Evolutionary conservation across 2,329 filamentous ascomycete species (phyloP).

Genomic region (Apiospora hydei): DNA sequence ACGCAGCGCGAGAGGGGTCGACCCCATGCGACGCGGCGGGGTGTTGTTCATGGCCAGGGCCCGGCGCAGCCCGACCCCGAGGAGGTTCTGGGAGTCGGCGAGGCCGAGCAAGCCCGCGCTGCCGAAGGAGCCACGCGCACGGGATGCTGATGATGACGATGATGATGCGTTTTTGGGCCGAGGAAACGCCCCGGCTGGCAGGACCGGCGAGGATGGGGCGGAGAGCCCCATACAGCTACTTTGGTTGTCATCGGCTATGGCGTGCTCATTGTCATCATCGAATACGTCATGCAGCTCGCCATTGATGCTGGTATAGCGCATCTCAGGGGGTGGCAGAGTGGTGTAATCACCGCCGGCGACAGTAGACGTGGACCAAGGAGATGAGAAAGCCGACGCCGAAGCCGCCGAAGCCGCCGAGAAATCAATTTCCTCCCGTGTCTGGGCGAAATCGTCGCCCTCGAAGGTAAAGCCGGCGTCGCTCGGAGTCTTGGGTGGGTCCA

Average conservation of each 20-base stretch:
- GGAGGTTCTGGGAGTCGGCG: conserved; percentile 35
- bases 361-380: conserved; percentile 24
- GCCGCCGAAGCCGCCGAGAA: conserved; percentile 17
- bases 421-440: conserved; percentile 29
- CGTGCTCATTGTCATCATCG: conserved; percentile 17
- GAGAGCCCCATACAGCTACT: not conserved
- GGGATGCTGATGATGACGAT: conserved; percentile 6
- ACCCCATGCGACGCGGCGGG: conserved; percentile 12
- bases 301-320: conserved; percentile 1
- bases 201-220: conserved; percentile 10
- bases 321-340: conserved; percentile 1
- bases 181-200: not conserved
- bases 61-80: conserved; percentile 33
- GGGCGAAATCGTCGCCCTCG: conserved; percentile 24
- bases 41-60: conserved; percentile 32
- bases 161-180: not conserved
- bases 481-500: conserved; percentile 2
- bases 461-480: not conserved
- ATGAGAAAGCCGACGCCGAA: conserved; percentile 19
- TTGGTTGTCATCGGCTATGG: conserved; percentile 18
- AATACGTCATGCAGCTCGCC: conserved; percentile 15
- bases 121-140: conserved; percentile 35
- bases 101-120: conserved; percentile 43
- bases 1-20: not conserved
- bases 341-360: conserved; percentile 16